A percentile compares a stretch with the other conserved stretches of the same genome.
Evolutionary conservation across 768 basidiomycete species (phyloP).

Genomic region (Suillus brevipes): DNA sequence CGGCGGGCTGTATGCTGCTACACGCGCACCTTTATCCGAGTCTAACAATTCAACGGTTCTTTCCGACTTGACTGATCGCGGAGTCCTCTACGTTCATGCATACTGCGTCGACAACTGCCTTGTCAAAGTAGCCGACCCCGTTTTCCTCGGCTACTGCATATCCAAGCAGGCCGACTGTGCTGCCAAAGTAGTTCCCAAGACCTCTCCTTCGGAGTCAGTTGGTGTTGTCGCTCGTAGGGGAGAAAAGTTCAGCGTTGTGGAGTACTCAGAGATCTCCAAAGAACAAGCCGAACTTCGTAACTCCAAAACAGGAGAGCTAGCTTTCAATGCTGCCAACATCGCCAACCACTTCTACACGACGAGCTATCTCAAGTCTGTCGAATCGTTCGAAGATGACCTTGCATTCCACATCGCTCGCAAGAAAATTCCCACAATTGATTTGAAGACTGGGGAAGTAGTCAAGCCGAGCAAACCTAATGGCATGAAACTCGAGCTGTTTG

Average conservation of each 20-base stretch:
- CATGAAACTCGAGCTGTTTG: constrained; percentile 98
- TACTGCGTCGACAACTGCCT: constrained; percentile 99
- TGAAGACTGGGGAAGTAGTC: constrained; percentile 62
- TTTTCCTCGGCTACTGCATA: constrained; percentile 96
- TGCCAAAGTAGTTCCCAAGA: constrained; percentile 94
- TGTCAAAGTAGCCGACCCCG: constrained; percentile 93
- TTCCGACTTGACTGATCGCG: constrained; percentile 73
- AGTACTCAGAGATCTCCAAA: constrained; percentile 93
- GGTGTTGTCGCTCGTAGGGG: constrained; percentile 89
- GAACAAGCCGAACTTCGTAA: constrained; percentile 83
- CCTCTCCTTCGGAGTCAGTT: constrained; percentile 83
- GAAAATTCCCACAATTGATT: constrained; percentile 86
- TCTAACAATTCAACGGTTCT: constrained; percentile 73
- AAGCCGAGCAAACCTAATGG: constrained; percentile 94
- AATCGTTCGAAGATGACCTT: constrained; percentile 82
- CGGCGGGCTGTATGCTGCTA: constrained; percentile 94
- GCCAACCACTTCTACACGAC: constrained; percentile 98
- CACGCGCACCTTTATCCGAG: constrained; percentile 70
- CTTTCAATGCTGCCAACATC: constrained; percentile 95
- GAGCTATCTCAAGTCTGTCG: constrained; percentile 73
- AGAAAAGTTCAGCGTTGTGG: constrained; percentile 88
- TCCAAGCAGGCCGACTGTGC: constrained; percentile 86
- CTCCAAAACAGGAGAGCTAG: constrained; percentile 67
- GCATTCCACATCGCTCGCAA: constrained; percentile 98
- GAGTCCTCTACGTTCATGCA: constrained; percentile 86